Conservation (phyloP, 2,329 filamentous ascomycete species). For the Fonsecaea erecta region DNA sequence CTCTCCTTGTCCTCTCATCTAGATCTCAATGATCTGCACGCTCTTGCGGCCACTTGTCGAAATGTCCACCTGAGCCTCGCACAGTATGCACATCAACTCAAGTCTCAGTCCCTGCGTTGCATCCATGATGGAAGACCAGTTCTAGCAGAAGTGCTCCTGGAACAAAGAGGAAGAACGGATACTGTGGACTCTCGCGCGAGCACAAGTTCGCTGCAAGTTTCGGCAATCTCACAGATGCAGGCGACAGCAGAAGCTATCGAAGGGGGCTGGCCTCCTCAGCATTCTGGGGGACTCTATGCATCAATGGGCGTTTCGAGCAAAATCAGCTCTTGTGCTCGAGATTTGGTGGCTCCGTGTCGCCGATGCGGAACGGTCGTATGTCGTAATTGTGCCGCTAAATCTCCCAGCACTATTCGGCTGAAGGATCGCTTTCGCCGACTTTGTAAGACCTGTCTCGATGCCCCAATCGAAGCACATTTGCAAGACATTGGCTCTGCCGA, state of each 20-base stretch:
- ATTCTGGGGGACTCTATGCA: constrained; percentile 20
- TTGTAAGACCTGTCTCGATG: constrained; percentile 74
- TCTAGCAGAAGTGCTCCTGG: constrained; percentile 41
- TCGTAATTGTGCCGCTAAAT: constrained; percentile 88
- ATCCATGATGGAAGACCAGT: constrained; percentile 65
- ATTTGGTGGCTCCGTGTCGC: constrained; percentile 83
- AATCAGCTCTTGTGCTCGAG: constrained; percentile 78
- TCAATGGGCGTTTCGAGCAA: constrained; percentile 67
- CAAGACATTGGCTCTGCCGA: constrained; percentile 18
- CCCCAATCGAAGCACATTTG: constrained; percentile 64
- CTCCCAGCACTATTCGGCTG: constrained; percentile 69
- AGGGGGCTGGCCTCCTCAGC: not conserved
- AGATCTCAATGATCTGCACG: constrained; percentile 85
- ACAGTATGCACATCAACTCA: constrained; percentile 74
- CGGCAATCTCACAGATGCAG: constrained; percentile 35
- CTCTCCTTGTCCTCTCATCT: constrained; percentile 74
- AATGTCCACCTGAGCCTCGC: constrained; percentile 77
- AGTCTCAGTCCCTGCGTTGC: constrained; percentile 78
- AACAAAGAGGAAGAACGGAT: constrained; percentile 9
- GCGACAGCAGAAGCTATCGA: not conserved
- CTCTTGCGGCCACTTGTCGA: constrained; percentile 79
- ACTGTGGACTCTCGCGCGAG: constrained; percentile 5
- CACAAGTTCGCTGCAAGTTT: not conserved
- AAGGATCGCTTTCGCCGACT: constrained; percentile 79
- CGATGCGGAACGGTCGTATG: constrained; percentile 79